Evolutionary conservation across 2,329 filamentous ascomycete genomes (phyloP).

Genomic region (Hypoxylon sp.): DNA sequence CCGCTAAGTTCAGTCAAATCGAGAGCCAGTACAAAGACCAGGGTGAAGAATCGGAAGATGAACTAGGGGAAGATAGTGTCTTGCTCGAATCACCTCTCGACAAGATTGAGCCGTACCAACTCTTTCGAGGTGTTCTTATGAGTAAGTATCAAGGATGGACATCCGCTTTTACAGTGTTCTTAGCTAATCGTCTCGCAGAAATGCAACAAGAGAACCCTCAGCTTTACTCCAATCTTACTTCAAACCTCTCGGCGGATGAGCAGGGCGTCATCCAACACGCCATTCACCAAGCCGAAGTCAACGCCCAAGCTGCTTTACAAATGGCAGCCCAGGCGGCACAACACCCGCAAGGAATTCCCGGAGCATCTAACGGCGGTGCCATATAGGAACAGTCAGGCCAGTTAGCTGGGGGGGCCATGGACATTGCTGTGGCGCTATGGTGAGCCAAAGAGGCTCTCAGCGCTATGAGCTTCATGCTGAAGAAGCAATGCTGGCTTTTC

Average conservation of each 20-base stretch:
- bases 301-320: slow-evolving; percentile 56
- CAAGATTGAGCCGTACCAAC: slow-evolving; percentile 91
- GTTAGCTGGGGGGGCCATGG: background rate
- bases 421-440: too few relatives aligned
- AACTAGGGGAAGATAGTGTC: slow-evolving; percentile 91
- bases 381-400: slow-evolving; percentile 23
- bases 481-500: slow-evolving; percentile 14
- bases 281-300: slow-evolving; percentile 74
- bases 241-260: slow-evolving; percentile 83
- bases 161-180: slow-evolving; percentile 28
- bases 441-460: slow-evolving; percentile 6
- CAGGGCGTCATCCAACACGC: slow-evolving; percentile 84
- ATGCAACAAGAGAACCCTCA: slow-evolving; percentile 92
- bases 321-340: slow-evolving; percentile 40
- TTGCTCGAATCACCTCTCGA: slow-evolving; percentile 94
- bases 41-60: slow-evolving; percentile 81
- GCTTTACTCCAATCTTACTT: slow-evolving; percentile 84
- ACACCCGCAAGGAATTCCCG: slow-evolving; percentile 31
- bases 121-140: slow-evolving; percentile 85
- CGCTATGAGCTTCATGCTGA: slow-evolving; percentile 3
- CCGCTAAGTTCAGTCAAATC: slow-evolving; percentile 83
- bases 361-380: slow-evolving; percentile 29
- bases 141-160: slow-evolving; percentile 69
- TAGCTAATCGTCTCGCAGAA: slow-evolving; percentile 64
- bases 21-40: slow-evolving; percentile 55